Conservation (phyloP, 1,139 yeast genomes). For the Yamadazyma membranifaciens region DNA sequence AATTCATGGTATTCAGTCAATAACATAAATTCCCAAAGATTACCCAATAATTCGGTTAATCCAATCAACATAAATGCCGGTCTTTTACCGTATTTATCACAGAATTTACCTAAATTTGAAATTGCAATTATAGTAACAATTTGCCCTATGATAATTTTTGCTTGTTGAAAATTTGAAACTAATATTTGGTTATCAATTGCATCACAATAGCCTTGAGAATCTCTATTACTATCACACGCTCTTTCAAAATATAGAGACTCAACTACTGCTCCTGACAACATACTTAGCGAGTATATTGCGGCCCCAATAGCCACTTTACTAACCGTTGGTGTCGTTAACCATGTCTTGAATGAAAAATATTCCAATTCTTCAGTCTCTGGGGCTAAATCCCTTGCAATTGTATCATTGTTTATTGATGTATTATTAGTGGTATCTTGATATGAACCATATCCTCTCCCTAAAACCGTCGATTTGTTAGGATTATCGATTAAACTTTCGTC, state of each 20-base stretch:
- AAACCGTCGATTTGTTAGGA: too few species aligned
- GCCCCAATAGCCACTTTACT: not conserved
- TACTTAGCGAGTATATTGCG: not conserved
- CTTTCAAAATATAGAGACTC: slow-evolving; percentile 1
- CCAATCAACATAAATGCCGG: slow-evolving; percentile 25
- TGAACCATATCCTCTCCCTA: not conserved
- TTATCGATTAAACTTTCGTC: too few species aligned
- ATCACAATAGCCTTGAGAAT: slow-evolving; percentile 19
- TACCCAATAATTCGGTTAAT: not conserved
- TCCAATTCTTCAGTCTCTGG: not conserved
- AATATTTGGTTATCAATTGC: slow-evolving; percentile 29
- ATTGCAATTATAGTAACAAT: slow-evolving; percentile 30
- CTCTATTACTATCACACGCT: slow-evolving; percentile 6
- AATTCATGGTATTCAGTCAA: not conserved
- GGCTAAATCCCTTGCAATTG: not conserved
- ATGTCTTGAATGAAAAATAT: not conserved
- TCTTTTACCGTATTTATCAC: slow-evolving; percentile 62
- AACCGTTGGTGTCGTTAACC: slow-evolving; percentile 6
- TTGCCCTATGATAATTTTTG: slow-evolving; percentile 19
- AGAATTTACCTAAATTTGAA: slow-evolving; percentile 51
- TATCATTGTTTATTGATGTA: not conserved
- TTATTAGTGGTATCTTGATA: not conserved
- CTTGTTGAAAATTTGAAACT: slow-evolving; percentile 29
- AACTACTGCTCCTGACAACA: slow-evolving; percentile 3
- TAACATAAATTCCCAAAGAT: not conserved